Base-by-base conservation (phyloP, 2,329 filamentous ascomycete species). In the Xylariaceae sp. region DNA sequence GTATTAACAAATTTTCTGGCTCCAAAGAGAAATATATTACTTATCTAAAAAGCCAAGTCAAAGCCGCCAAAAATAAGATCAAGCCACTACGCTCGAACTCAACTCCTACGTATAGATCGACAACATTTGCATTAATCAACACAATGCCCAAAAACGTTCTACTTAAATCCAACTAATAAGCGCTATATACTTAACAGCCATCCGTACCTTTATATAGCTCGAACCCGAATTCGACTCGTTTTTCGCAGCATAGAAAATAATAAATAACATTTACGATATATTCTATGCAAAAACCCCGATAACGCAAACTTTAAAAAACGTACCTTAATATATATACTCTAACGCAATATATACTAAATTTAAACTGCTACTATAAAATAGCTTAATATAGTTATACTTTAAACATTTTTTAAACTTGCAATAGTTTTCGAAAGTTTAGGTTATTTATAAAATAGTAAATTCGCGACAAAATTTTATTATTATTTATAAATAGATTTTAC, bases 111-210 rank as follows among this genome's bases (percentile, higher is more conserved):
- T 52, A 8, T 52, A 41, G 49, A 40, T 52, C 16, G 49, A 52
- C 26, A 36, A 52, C 32, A 40, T 52, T 9, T 52, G 49, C 20
- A 52, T 52, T 33, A 49, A 52, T 35, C 49, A 52, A 26, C 6
- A 23, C 10, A 30, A 52, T 32, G 8, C 40, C 21, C 3, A n/a
- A 23, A 41, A 52, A 18, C 49, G 41, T 4, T 44, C 40, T 6
- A 20, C 18, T 6, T 41, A 52, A 16, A 41, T 52, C n/a, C 21
- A 40, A 3, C 18, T 46, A 11, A 52, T 52, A 32, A 23, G 27
- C 8, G 5, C 9, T 23, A 52, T 52, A 7, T 52, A 52, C 29
- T 23, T 30, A 3, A 5, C 11, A 20, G 30, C 49, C 5, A 35
- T 40, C 6, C 30, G 36, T 32, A 52, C 49, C 4, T 16, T 52